These are phyloP conservation scores for Meyerozyma guilliermondii DNA, from an alignment of 1,139 yeast genomes.

Conservation along the genomic window DNA sequence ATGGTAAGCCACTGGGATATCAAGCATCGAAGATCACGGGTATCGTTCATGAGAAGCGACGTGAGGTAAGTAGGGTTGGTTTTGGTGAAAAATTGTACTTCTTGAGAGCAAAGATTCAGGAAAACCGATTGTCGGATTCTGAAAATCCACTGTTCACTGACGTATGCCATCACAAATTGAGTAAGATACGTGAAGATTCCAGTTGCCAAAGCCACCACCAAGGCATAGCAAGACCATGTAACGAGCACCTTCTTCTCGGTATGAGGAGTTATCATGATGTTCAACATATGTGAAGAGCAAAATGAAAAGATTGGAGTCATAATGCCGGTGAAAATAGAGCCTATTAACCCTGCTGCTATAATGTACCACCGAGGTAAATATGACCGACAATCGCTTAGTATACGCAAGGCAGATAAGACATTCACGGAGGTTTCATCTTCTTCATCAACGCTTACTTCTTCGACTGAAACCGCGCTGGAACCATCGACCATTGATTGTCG, in stretches of 20 bases:
- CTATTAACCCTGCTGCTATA: slow-evolving; percentile 46
- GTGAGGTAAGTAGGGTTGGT: slow-evolving; percentile 54
- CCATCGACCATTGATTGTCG: too few species aligned
- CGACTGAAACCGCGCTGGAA: too few species aligned
- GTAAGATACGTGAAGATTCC: slow-evolving; percentile 55
- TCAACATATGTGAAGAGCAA: slow-evolving; percentile 63
- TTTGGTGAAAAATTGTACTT: slow-evolving; percentile 48
- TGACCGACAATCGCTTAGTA: slow-evolving; percentile 30
- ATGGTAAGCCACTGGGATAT: slow-evolving; percentile 59
- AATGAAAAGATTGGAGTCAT: slow-evolving; percentile 75
- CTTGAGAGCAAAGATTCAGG: slow-evolving; percentile 45
- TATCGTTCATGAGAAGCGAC: slow-evolving; percentile 70
- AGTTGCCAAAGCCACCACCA: slow-evolving; percentile 56
- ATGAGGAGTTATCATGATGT: slow-evolving; percentile 47
- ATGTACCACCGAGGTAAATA: slow-evolving; percentile 29
- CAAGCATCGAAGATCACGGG: slow-evolving; percentile 67
- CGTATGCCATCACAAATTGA: slow-evolving; percentile 44
- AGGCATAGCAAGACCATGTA: slow-evolving; percentile 65
- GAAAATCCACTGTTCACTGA: slow-evolving; percentile 68
- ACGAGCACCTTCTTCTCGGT: slow-evolving; percentile 26
- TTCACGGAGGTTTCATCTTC: background rate
- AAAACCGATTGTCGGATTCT: slow-evolving; percentile 49
- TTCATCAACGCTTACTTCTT: background rate
- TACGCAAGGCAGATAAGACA: slow-evolving; percentile 21
- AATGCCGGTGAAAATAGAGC: slow-evolving; percentile 55